These are phyloP conservation scores for Fusarium sp. DNA, from an alignment of 2,329 filamentous ascomycete genomes.

Conservation along the genomic window DNA sequence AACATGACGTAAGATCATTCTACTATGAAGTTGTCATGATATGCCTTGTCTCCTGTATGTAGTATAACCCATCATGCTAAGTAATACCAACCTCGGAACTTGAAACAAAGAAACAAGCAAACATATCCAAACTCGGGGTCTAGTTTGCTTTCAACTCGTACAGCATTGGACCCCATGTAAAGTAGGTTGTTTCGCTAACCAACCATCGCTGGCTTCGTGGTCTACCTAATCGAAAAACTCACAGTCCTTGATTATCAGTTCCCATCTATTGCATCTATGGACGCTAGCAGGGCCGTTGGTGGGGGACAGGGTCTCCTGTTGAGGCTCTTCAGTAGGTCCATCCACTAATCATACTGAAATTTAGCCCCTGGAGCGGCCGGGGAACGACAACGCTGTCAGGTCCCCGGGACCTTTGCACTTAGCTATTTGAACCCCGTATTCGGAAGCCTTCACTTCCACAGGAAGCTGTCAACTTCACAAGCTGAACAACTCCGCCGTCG, in stretches of 20 bases:
- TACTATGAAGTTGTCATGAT: neutral
- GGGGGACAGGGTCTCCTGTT: constrained; percentile 8
- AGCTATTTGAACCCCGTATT: neutral
- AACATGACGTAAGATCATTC: neutral
- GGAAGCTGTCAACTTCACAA: neutral
- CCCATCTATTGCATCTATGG: constrained; percentile 1
- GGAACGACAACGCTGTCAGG: neutral
- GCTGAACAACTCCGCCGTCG: neutral
- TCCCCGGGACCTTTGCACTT: neutral
- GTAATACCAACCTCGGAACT: neutral
- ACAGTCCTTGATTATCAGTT: neutral
- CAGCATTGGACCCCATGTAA: neutral
- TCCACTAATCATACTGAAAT: constrained; percentile 22
- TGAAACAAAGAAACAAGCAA: neutral
- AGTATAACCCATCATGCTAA: neutral
- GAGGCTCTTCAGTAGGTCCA: constrained; percentile 30
- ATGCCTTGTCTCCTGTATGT: neutral
- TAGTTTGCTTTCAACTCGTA: neutral
- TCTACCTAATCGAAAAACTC: neutral
- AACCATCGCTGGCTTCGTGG: neutral
- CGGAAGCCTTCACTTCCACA: neutral
- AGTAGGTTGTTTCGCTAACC: neutral
- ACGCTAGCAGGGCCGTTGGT: constrained; percentile 6
- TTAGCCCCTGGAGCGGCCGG: neutral
- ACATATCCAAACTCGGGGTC: neutral